A percentile compares a stretch with the other conserved stretches of the same genome.
Conservation (phyloP, 1,139 yeast genomes). For the Yarrowia galli region DNA sequence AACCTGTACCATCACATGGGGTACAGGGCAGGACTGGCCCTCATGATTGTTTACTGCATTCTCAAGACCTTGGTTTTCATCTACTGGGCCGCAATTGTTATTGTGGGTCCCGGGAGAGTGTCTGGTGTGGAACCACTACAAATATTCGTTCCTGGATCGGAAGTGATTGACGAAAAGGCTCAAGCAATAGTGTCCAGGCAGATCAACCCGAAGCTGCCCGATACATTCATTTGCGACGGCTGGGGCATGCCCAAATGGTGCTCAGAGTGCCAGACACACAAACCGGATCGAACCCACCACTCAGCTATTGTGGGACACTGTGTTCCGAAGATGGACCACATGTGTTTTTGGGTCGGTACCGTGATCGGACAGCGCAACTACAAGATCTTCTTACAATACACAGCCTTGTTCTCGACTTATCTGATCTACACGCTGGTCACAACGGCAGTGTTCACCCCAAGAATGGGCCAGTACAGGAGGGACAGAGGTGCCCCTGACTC, state of each 20-base stretch:
- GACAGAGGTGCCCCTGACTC: constrained; percentile 35
- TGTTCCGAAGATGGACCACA: constrained; percentile 70
- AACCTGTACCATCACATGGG: constrained; percentile 42
- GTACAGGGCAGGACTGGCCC: constrained; percentile 48
- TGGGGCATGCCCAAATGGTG: constrained; percentile 66
- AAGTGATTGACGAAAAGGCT: constrained; percentile 21
- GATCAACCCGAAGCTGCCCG: constrained; percentile 42
- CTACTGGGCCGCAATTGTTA: constrained; percentile 46
- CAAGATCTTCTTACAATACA: constrained; percentile 76
- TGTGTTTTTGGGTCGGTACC: constrained; percentile 91
- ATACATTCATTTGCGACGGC: constrained; percentile 51
- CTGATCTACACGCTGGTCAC: constrained; percentile 51
- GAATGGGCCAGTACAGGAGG: constrained; percentile 35
- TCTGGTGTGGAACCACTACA: constrained; percentile 1
- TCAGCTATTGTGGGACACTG: constrained; percentile 74
- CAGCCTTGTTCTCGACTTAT: constrained; percentile 60
- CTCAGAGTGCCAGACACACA: constrained; percentile 74
- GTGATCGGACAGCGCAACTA: constrained; percentile 85
- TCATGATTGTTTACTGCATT: constrained; percentile 46
- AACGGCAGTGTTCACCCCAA: constrained; percentile 47
- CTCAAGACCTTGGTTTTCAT: constrained; percentile 42
- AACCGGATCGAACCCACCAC: constrained; percentile 90
- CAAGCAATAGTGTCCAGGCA: neutral
- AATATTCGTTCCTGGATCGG: constrained; percentile 18
- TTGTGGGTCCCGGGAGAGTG: constrained; percentile 51